A percentile compares a stretch with the other conserved stretches of the same genome.
These are phyloP conservation scores for Pulveroboletus sp. DNA, from an alignment of 1,284 basidiomycete species.

Conservation along the genomic window DNA sequence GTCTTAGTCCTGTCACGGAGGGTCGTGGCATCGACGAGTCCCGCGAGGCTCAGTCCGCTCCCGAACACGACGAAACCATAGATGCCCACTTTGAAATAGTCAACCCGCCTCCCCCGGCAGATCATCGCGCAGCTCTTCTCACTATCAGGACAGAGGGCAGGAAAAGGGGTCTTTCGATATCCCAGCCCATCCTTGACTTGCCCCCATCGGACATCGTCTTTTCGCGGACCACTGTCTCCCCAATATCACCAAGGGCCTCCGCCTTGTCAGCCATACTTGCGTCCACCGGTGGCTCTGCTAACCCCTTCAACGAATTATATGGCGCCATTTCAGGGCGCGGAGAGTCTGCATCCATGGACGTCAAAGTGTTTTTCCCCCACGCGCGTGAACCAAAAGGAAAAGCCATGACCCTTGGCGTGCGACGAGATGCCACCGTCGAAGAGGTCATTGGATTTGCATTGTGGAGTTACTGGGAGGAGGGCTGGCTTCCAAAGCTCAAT, in stretches of 20 bases:
- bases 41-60: constrained; percentile 15
- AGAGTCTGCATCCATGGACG: constrained; percentile 61
- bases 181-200: constrained; percentile 24
- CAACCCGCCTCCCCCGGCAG: constrained; percentile 32
- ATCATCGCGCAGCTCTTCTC: constrained; percentile 17
- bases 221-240: constrained; percentile 49
- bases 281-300: constrained; percentile 57
- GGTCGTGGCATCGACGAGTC: constrained; percentile 32
- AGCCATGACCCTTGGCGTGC: constrained; percentile 67
- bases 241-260: constrained; percentile 49
- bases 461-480: constrained; percentile 90
- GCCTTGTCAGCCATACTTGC: constrained; percentile 69
- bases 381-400: constrained; percentile 62
- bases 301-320: constrained; percentile 84
- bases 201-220: constrained; percentile 46
- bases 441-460: constrained; percentile 94
- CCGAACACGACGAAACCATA: constrained; percentile 34
- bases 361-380: constrained; percentile 89
- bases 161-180: constrained; percentile 32
- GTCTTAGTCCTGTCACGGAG: constrained; percentile 72
- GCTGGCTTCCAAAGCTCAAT: constrained; percentile 76
- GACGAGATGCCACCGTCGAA: constrained; percentile 90
- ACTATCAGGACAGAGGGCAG: constrained; percentile 27
- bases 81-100: constrained; percentile 51
- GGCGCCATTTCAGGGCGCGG: constrained; percentile 76